A percentile compares a stretch with the other conserved stretches of the same genome.
phyloP scores from a whole-genome alignment of 768 basidiomycete genomes.

The Xanthoconium stramineum region DNA sequence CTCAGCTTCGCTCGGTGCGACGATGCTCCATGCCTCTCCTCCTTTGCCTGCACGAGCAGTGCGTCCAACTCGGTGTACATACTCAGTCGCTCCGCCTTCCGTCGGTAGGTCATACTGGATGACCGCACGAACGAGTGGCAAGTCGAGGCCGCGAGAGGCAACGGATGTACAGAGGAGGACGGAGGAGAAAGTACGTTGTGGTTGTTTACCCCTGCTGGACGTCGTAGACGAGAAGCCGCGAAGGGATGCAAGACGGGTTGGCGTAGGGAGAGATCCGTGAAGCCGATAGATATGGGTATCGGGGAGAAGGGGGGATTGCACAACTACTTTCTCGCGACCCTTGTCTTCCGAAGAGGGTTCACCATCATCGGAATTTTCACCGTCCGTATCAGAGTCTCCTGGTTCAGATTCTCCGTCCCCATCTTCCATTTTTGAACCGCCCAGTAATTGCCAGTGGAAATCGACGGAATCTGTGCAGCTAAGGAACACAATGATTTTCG shows the following conservation, averaged over 20 bases:
- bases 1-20: conserved; percentile 78
- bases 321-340: conserved; percentile 42
- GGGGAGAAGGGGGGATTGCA: conserved; percentile 75
- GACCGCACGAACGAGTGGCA: conserved; percentile 91
- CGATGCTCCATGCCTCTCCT: conserved; percentile 94
- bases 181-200: conserved; percentile 43
- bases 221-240: conserved; percentile 64
- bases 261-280: conserved; percentile 87
- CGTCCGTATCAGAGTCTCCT: conserved; percentile 24
- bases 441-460: conserved; percentile 88
- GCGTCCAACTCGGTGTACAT: conserved; percentile 94
- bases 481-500: conserved; percentile 90
- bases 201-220: conserved; percentile 29
- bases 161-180: conserved; percentile 95
- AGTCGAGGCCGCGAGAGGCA: conserved; percentile 95
- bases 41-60: conserved; percentile 95
- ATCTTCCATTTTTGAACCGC: conserved; percentile 63
- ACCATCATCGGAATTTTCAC: conserved; percentile 24
- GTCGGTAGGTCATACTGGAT: conserved; percentile 97
- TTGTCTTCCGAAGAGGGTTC: conserved; percentile 25
- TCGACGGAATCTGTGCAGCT: conserved; percentile 98
- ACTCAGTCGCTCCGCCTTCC: conserved; percentile 94
- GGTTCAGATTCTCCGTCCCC: conserved; percentile 24
- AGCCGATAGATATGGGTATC: conserved; percentile 80
- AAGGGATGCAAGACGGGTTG: conserved; percentile 78